Evolutionary conservation across 129 eudicot genomes (phyloP), one percentile per base, ranked within the genome.

Genomic region (Flaveria trinervia): DNA sequence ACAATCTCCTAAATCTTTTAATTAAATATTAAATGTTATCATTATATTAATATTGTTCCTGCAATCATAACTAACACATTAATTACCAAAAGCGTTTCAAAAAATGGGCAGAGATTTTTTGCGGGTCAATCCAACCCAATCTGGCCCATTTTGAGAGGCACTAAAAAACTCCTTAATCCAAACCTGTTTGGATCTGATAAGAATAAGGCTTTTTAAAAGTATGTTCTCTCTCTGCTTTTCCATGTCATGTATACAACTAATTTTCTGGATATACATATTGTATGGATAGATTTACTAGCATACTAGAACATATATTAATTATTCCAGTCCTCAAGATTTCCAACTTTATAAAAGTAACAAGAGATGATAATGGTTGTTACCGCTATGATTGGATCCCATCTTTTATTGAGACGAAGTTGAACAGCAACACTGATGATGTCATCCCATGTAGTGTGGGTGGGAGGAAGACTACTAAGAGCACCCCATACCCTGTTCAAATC

Each of bases 391-490:
- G 85, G 74, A 57, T 86, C 89, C 98, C 98, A 90, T 75, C 66
- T 71, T 73, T 92, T 92, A 65, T 76, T 86, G 50, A 89, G 83
- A 54, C 98, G 96, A 65, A 92, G 88, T 60, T 89, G 98, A 80
- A 92, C 98, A 12, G 80, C 80, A 50, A 88, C 89, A 75, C 75
- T 90, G 73, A 92, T 85, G 11, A 92, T 39, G 54, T 92, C 98
- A 77, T 92, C 98, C 94, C 96, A 90, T 22, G 89, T 86, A 30
- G 80, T 74, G 71, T 68, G 84, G 9, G 94, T 90, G 44, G 85
- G 89, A 69, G 96, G 87, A 81, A 92, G 88, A 54, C 81, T 86
- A 67, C 85, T 89, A 68, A 92, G 86, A 59, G 91, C 81, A 76
- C 75, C 57, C 85, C 90, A 82, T 33, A 92, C 65, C 66, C 75